phyloP scores from a whole-genome alignment of 1,139 yeast species.

The Candida sojae region DNA sequence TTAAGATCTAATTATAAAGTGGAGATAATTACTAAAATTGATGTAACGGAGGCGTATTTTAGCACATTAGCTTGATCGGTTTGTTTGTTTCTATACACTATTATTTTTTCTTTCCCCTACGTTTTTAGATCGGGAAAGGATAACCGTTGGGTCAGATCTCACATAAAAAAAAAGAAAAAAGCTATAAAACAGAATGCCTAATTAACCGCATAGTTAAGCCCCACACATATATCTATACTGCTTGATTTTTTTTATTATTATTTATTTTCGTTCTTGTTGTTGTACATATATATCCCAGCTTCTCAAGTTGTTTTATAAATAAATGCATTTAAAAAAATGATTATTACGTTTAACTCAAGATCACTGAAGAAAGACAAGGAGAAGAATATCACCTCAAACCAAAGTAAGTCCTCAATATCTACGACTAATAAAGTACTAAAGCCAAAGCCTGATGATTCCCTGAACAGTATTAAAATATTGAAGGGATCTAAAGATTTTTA shows the following conservation, averaged over 20 bases:
- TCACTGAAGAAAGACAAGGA: constrained; percentile 4
- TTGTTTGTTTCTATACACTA: too few species aligned
- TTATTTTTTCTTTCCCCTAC: too few species aligned
- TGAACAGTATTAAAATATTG: constrained; percentile 11
- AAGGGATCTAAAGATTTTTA: constrained; percentile 14
- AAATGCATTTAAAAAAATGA: constrained; percentile 11
- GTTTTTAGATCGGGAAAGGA: too few species aligned
- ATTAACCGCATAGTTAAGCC: not conserved
- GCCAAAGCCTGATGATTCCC: constrained; percentile 1
- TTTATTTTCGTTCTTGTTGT: not conserved
- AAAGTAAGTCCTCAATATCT: not conserved
- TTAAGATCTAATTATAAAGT: too few species aligned
- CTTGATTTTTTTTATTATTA: too few species aligned
- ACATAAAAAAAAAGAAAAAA: not conserved
- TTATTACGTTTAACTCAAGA: constrained; percentile 19
- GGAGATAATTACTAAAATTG: too few species aligned
- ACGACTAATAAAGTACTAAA: not conserved
- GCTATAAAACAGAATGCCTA: not conserved
- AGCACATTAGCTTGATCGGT: too few species aligned
- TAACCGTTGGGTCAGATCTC: too few species aligned
- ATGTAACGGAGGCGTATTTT: too few species aligned
- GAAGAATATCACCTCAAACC: not conserved
- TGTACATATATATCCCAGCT: not conserved
- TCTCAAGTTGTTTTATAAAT: not conserved
- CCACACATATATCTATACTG: not conserved